These are phyloP conservation scores for Penicillium hordei DNA, from an alignment of 2,329 filamentous ascomycete species.

Conservation along the genomic window DNA sequence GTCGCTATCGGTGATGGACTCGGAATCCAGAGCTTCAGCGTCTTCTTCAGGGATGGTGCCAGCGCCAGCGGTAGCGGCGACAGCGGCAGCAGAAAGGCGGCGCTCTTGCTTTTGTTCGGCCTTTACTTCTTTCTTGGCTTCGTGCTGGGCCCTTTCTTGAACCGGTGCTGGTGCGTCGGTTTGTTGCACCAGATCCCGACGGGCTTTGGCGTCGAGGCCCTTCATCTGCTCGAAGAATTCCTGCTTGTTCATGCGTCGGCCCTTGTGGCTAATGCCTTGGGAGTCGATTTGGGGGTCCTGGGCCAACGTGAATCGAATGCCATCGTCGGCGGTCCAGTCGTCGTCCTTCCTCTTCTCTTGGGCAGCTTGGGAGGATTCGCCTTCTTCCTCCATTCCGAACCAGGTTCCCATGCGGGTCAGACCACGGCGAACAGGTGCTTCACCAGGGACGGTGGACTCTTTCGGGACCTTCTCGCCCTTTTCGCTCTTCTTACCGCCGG, in stretches of 20 bases:
- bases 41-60: constrained; percentile 19
- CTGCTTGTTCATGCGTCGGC: constrained; percentile 62
- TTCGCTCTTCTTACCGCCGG: constrained; percentile 43
- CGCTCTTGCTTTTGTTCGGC: constrained; percentile 28
- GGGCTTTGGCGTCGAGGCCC: constrained; percentile 59
- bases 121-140: constrained; percentile 31
- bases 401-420: constrained; percentile 62
- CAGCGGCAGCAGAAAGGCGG: constrained; percentile 24
- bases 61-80: constrained; percentile 11
- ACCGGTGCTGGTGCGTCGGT: constrained; percentile 43
- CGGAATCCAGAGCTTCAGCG: constrained; percentile 21
- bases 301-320: constrained; percentile 62
- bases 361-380: constrained; percentile 32
- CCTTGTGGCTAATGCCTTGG: constrained; percentile 46
- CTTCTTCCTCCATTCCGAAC: constrained; percentile 45
- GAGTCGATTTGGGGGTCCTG: constrained; percentile 40
- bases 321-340: constrained; percentile 47
- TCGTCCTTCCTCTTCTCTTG: constrained; percentile 31
- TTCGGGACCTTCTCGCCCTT: constrained; percentile 25
- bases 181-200: constrained; percentile 48
- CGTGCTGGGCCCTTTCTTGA: constrained; percentile 38
- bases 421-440: constrained; percentile 50
- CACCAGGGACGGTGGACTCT: constrained; percentile 25
- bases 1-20: constrained; percentile 27
- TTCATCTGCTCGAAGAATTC: constrained; percentile 65